A percentile compares a stretch with the other conserved stretches of the same genome.
These are phyloP conservation scores for Hymenoscyphus infarciens DNA, from an alignment of 2,329 filamentous ascomycete species.

Conservation along the genomic window DNA sequence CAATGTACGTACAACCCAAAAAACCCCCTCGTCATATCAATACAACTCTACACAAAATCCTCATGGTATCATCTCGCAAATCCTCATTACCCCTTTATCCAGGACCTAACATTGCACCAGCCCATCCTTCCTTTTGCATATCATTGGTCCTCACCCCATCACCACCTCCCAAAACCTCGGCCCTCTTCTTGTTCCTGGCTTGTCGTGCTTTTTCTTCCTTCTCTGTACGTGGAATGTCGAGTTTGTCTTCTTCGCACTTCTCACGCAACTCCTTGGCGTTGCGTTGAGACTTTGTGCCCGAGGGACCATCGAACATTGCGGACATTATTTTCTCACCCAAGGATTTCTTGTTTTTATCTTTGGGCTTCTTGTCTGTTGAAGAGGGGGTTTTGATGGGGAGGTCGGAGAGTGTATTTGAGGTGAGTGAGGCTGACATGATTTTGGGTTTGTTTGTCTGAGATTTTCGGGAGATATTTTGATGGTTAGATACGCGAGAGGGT, in stretches of 20 bases:
- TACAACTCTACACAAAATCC: too few relatives aligned
- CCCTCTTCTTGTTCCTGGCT: slow-evolving; percentile 1
- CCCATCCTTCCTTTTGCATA: slow-evolving; percentile 1
- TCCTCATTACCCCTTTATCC: too few relatives aligned
- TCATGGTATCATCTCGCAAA: too few relatives aligned
- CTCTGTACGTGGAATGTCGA: not conserved
- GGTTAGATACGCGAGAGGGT: too few relatives aligned
- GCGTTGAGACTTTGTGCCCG: not conserved
- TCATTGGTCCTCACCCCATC: not conserved
- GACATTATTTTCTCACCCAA: not conserved
- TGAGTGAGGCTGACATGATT: too few relatives aligned
- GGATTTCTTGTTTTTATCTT: not conserved
- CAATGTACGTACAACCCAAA: too few relatives aligned
- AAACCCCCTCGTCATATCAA: too few relatives aligned
- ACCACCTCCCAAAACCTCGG: not conserved
- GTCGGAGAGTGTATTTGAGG: too few relatives aligned
- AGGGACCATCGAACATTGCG: not conserved
- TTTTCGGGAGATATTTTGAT: too few relatives aligned
- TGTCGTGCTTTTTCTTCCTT: slow-evolving; percentile 1
- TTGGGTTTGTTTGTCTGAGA: too few relatives aligned
- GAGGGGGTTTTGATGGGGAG: too few relatives aligned
- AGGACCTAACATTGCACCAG: not conserved
- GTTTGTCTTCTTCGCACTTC: slow-evolving; percentile 2
- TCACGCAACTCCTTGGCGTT: not conserved
- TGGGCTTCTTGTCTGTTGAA: too few relatives aligned